Evolutionary conservation across 2,329 filamentous ascomycete species (phyloP), one percentile per base, ranked within the genome.

Genomic region (Ceratocystiopsis minuta): DNA sequence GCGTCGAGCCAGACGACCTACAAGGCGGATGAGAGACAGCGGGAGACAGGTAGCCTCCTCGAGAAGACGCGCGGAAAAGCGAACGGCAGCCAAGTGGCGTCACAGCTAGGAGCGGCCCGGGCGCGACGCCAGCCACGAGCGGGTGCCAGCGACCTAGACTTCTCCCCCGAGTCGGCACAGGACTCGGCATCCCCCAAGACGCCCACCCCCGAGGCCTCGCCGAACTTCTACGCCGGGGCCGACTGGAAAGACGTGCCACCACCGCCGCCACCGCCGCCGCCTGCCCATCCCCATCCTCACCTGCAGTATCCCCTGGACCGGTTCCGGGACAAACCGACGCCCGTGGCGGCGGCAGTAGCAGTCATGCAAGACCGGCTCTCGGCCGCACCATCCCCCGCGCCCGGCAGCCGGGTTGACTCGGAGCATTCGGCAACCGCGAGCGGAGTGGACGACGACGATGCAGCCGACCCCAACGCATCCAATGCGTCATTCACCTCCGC

Each of bases 101-200:
- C 20, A 20, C 20, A 20, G 20, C 20, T 20, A 7, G 20, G 4
- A 28, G 24, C 7, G 24, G 24, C 6, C 24, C 24, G 24, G 24
- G 9, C 24, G 2, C 32, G 44, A 47, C 39, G 43, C 50, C 51
- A 15, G 17, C 24, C 35, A 35, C 52, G 52, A 17, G 16, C 57
- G 56, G 24, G 60, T 56, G 47, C 57, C 14, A 49, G 65, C 16
- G 65, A 70, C 40, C 58, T 59, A 34, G 64, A 68, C 45, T 62
- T 66, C 51, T 77, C 66, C 9, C 65, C 64, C 5, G 65, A 61
- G 16, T 70, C 66, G 3, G 61, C 59, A 10, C 60, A 65, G 51
- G 65, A 69, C 46, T 66, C 72, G 0, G 78, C 74, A 11, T 78
- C 74, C 14, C 74, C 74, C 2, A 69, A 64, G 53, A 78, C 75